Percentiles rank a stretch among this genome's conserved stretches.
phyloP scores from a whole-genome alignment of 202 grass and related monocot species.

The Hordeum pubiflorum region DNA sequence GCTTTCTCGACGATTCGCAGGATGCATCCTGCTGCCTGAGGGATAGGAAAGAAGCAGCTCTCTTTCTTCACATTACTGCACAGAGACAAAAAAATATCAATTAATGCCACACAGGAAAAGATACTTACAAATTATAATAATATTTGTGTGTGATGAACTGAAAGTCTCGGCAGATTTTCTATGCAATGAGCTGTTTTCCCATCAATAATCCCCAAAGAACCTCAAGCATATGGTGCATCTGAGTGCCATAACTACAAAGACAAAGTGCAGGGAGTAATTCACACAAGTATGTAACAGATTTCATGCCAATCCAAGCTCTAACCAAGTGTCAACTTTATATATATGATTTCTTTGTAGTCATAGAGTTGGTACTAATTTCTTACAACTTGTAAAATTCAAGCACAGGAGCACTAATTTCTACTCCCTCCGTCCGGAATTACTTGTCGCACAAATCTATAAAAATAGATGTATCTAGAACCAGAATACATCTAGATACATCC shows the following conservation, averaged over 20 bases:
- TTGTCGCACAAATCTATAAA: no score
- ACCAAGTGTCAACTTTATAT: background rate
- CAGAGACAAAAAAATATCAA: slow-evolving; percentile 2
- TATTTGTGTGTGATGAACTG: background rate
- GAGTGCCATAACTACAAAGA: background rate
- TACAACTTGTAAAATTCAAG: background rate
- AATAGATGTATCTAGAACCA: no score
- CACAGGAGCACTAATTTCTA: background rate
- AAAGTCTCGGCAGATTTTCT: background rate
- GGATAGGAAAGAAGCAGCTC: slow-evolving; percentile 92
- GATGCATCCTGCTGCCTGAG: slow-evolving; percentile 85
- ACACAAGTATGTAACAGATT: background rate
- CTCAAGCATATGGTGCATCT: background rate
- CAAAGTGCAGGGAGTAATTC: background rate
- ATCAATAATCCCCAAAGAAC: background rate
- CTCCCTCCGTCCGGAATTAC: no score
- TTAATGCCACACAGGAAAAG: background rate
- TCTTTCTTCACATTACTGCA: slow-evolving; percentile 86
- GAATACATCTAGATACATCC: no score
- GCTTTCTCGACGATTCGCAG: slow-evolving; percentile 52
- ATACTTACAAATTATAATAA: background rate
- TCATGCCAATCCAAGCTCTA: background rate
- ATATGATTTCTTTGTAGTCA: background rate
- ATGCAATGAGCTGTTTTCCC: background rate
- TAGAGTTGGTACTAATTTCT: background rate